phyloP scores from a whole-genome alignment of 1,139 yeast genomes.

The Taphrina betulina region DNA sequence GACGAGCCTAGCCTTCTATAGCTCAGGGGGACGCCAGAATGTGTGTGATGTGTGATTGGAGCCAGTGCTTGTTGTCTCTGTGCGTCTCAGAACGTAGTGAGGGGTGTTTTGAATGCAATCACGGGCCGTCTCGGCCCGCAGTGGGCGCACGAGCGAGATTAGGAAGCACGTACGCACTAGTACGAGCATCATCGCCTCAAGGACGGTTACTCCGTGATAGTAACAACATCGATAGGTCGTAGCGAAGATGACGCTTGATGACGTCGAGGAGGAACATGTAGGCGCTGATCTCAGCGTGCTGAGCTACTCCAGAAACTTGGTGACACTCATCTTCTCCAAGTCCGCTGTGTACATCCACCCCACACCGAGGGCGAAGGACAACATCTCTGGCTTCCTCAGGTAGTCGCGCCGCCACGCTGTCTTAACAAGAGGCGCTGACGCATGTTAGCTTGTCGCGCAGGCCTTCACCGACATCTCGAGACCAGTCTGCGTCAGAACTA shows the following conservation, averaged over 20 bases:
- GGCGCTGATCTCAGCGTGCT: slow-evolving; percentile 23
- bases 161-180: too few relatives aligned
- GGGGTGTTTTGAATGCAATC: too few relatives aligned
- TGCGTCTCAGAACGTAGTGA: too few relatives aligned
- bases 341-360: slow-evolving; percentile 75
- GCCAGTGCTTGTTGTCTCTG: too few relatives aligned
- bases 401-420: too few relatives aligned
- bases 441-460: slow-evolving; percentile 11
- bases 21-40: not conserved
- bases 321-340: slow-evolving; percentile 45
- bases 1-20: not conserved
- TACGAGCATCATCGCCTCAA: too few relatives aligned
- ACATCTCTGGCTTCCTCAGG: slow-evolving; percentile 63
- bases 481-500: slow-evolving; percentile 14
- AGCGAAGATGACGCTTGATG: slow-evolving; percentile 11
- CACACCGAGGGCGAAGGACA: slow-evolving; percentile 67
- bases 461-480: slow-evolving; percentile 28
- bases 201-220: too few relatives aligned
- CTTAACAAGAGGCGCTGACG: not conserved
- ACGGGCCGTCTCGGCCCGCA: too few relatives aligned
- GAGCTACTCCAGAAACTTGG: slow-evolving; percentile 30
- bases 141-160: too few relatives aligned
- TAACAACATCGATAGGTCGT: too few relatives aligned
- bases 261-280: slow-evolving; percentile 24
- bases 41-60: too few relatives aligned